Evolutionary conservation across 1,284 basidiomycete genomes (phyloP).

Genomic region (Fistulina hepatica): DNA sequence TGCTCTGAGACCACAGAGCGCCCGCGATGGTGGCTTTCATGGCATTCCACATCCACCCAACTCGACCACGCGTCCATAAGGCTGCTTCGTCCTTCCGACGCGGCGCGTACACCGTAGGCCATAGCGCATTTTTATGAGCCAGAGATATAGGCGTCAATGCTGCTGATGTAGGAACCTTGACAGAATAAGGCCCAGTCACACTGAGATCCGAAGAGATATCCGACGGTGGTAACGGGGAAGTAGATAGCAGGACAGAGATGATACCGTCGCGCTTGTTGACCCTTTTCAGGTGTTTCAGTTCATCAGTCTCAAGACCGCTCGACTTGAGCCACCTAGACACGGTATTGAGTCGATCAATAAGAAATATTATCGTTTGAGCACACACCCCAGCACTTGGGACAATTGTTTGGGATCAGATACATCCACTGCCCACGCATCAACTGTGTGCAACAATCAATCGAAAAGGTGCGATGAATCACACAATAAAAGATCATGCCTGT

Average conservation of each 20-base stretch:
- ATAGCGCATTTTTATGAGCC: slow-evolving; percentile 52
- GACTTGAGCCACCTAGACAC: slow-evolving; percentile 51
- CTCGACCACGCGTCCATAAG: slow-evolving; percentile 53
- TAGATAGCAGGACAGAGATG: slow-evolving; percentile 43
- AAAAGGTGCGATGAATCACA: slow-evolving; percentile 4
- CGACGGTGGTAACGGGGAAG: slow-evolving; percentile 27
- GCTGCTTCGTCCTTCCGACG: slow-evolving; percentile 58
- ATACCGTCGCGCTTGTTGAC: slow-evolving; percentile 45
- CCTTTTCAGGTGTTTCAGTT: slow-evolving; percentile 71
- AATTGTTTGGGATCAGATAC: slow-evolving; percentile 59
- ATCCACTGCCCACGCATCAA: slow-evolving; percentile 78
- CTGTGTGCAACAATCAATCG: slow-evolving; percentile 23
- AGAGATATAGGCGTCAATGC: slow-evolving; percentile 67
- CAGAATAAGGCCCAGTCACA: slow-evolving; percentile 39
- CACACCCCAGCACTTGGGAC: slow-evolving; percentile 55
- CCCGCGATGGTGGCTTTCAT: slow-evolving; percentile 41
- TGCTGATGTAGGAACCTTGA: slow-evolving; percentile 56
- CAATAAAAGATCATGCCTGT: slow-evolving; percentile 33
- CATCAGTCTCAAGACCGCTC: slow-evolving; percentile 44
- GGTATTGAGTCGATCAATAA: slow-evolving; percentile 6
- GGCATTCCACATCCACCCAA: slow-evolving; percentile 66
- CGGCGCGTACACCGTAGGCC: slow-evolving; percentile 78
- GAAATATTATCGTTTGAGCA: slow-evolving; percentile 5
- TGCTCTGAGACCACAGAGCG: slow-evolving; percentile 34
- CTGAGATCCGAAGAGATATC: slow-evolving; percentile 28